phyloP scores from a whole-genome alignment of 2,329 filamentous ascomycete species.

The Tricladium varicosporioides region DNA sequence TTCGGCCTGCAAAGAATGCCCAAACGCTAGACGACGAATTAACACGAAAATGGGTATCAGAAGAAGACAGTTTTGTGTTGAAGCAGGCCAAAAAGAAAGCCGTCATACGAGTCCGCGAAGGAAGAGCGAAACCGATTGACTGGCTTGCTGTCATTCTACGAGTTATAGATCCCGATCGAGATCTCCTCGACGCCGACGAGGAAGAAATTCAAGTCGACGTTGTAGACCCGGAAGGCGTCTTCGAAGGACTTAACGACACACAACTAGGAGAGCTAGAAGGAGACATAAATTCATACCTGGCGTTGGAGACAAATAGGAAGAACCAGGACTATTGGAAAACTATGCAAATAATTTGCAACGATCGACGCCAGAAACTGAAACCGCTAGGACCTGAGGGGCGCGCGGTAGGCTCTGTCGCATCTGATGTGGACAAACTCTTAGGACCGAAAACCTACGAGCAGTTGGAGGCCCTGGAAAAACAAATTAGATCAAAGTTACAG shows the following conservation, averaged over 20 bases:
- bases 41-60: constrained; percentile 80
- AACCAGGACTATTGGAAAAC: constrained; percentile 94
- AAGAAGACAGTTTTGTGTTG: constrained; percentile 93
- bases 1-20: constrained; percentile 29
- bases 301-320: constrained; percentile 72
- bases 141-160: constrained; percentile 88
- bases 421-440: constrained; percentile 85
- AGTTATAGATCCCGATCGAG: constrained; percentile 80
- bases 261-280: constrained; percentile 75
- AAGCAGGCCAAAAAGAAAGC: constrained; percentile 98
- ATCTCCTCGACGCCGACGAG: constrained; percentile 80
- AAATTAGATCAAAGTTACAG: constrained; percentile 81
- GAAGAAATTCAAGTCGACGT: constrained; percentile 75
- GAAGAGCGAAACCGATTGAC: constrained; percentile 88
- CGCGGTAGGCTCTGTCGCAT: constrained; percentile 76
- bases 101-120: constrained; percentile 87
- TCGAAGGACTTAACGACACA: constrained; percentile 66
- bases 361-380: constrained; percentile 66
- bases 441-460: constrained; percentile 83
- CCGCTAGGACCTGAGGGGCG: constrained; percentile 61
- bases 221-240: constrained; percentile 75
- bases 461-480: constrained; percentile 79
- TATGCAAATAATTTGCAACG: constrained; percentile 78
- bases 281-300: constrained; percentile 77
- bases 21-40: constrained; percentile 62